Evolutionary conservation across 257 asterid species (phyloP).

Genomic region (Salvia rosmarinus): DNA sequence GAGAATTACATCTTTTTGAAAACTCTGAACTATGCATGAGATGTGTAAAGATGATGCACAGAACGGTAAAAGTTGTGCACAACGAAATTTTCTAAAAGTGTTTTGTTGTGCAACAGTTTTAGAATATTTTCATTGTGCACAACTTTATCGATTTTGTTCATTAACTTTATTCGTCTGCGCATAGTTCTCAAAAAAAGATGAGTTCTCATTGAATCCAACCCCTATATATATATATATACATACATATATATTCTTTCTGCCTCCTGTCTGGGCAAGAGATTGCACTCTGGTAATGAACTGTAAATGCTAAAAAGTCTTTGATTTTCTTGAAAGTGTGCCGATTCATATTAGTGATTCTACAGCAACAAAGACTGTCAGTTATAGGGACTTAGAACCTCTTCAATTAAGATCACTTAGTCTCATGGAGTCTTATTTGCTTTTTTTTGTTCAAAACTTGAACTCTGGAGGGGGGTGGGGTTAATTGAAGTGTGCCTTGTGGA

Average conservation of each 20-base stretch:
- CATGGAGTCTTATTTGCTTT: constrained; percentile 4
- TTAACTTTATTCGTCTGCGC: no score
- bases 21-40: no score
- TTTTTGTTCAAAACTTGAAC: background rate
- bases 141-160: no score
- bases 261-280: background rate
- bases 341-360: constrained; percentile 16
- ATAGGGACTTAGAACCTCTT: background rate
- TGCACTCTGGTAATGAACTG: background rate
- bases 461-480: background rate
- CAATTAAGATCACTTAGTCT: constrained; percentile 5
- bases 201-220: no score
- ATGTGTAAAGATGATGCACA: no score
- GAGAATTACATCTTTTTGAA: no score
- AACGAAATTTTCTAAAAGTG: no score
- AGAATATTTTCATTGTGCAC: no score
- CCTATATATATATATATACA: background rate
- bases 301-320: background rate
- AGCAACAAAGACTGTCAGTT: background rate
- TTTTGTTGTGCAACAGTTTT: no score
- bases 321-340: background rate
- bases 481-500: background rate
- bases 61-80: no score
- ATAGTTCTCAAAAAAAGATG: no score
- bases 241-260: background rate